A percentile compares a stretch with the other conserved stretches of the same genome.
Evolutionary conservation across 768 basidiomycete genomes (phyloP).

Genomic region (Lepiota brunneoincarnata): DNA sequence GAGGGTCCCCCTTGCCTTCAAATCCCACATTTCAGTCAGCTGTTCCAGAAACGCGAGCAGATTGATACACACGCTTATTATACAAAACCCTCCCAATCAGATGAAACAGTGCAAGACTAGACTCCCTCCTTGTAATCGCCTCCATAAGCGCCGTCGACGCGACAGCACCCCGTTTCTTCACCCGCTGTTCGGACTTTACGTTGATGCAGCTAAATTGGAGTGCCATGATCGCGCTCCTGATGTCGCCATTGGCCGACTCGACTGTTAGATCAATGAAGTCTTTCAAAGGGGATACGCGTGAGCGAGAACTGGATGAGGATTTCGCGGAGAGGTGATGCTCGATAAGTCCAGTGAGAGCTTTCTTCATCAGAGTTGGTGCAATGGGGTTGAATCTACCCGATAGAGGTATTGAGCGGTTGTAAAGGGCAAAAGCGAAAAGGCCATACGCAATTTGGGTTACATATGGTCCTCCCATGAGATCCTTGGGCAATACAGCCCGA

Average conservation of each 20-base stretch:
- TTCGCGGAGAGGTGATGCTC: constrained; percentile 41
- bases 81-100: constrained; percentile 91
- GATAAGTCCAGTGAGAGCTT: constrained; percentile 67
- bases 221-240: constrained; percentile 90
- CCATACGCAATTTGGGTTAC: constrained; percentile 78
- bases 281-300: constrained; percentile 43
- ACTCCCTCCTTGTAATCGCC: constrained; percentile 78
- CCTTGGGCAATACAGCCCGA: constrained; percentile 66
- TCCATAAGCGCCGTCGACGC: constrained; percentile 50
- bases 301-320: constrained; percentile 15
- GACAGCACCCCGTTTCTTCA: constrained; percentile 31
- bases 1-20: constrained; percentile 74
- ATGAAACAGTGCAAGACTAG: constrained; percentile 87
- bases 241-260: constrained; percentile 83
- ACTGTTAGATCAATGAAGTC: constrained; percentile 76
- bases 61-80: constrained; percentile 74
- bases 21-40: constrained; percentile 4
- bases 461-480: constrained; percentile 66
- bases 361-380: constrained; percentile 79
- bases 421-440: not conserved
- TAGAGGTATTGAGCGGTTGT: constrained; percentile 1
- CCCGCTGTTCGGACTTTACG: constrained; percentile 18
- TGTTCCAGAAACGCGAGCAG: not conserved
- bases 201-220: constrained; percentile 80
- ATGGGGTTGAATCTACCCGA: constrained; percentile 83